Evolutionary conservation across 352 stramenopile species (phyloP), one percentile per base, ranked within the genome.

Genomic region (Achlya hypogyna): DNA sequence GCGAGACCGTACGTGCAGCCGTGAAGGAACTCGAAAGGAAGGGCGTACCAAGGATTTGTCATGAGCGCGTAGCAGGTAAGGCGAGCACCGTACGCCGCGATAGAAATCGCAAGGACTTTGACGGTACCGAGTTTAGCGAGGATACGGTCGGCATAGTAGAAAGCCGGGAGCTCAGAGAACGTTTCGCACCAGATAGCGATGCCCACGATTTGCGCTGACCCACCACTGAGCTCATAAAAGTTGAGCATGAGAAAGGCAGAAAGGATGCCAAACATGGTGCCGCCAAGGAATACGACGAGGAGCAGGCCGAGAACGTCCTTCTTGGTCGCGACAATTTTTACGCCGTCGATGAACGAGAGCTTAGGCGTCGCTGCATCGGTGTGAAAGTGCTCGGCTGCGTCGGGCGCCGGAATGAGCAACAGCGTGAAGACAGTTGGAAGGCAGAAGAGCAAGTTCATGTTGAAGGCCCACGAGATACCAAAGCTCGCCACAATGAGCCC

Each of bases 401-500:
- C 34, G 6, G 43, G 18, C 0, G 67, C 16, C n/a, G 68, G 68
- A 51, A 72, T 72, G 31, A 60, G 31, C 20, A 28, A 27, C 59
- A 72, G 28, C 28, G 58, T 25, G n/a, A 34, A 45, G 3, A 72
- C 10, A 4, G 60, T 68, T 12, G 54, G 58, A 8, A 72, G 62
- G 34, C 72, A 78, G 38, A 81, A 51, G 12, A 76, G 71, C 43
- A 82, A 69, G 65, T 78, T 66, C 66, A 82, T 75, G 73, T 89
- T 83, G 70, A 91, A 91, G 60, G 78, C 85, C 81, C 80, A 89
- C n/a, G 76, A 75, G 59, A 91, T 89, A 53, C 82, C 82, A 25
- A 80, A 79, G 22, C 74, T 74, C 0, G 74, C 77, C 8, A 80
- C 76, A 66, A 89, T 75, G 31, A 91, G 63, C 43, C 82, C 82